phyloP scores from a whole-genome alignment of 225 moss, liverwort and hornwort species.

The Thuidium tamariscinum region DNA sequence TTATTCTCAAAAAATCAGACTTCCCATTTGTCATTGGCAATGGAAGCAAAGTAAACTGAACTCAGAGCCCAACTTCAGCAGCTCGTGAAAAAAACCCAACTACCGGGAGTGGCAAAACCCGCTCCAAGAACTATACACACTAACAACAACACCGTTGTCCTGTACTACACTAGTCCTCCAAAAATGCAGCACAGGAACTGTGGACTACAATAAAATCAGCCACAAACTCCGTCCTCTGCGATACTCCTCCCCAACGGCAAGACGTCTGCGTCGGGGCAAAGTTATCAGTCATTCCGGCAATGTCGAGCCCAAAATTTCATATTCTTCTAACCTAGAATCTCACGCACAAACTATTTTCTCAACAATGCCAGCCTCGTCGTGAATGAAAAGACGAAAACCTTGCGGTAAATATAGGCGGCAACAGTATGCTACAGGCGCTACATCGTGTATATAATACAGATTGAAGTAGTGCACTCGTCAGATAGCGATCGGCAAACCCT shows the following conservation, averaged over 20 bases:
- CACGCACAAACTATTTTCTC: constrained; percentile 17
- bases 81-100: constrained; percentile 17
- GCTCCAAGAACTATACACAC: constrained; percentile 19
- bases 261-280: neutral
- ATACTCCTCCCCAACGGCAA: neutral
- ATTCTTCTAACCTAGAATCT: constrained; percentile 8
- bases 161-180: constrained; percentile 13
- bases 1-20: constrained; percentile 18
- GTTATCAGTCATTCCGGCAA: neutral
- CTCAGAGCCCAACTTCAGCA: constrained; percentile 23
- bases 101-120: constrained; percentile 27
- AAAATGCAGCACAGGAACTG: constrained; percentile 13
- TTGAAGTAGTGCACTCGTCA: neutral
- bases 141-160: neutral
- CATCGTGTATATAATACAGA: constrained; percentile 6
- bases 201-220: constrained; percentile 5
- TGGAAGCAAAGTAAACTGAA: constrained; percentile 17
- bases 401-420: neutral
- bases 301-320: constrained; percentile 17
- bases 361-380: constrained; percentile 23
- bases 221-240: neutral
- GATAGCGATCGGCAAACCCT: neutral
- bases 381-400: constrained; percentile 2
- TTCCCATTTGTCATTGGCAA: constrained; percentile 8
- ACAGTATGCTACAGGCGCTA: constrained; percentile 13